Base-by-base conservation (phyloP, 2,329 filamentous ascomycete species). In the Leptographium radiaticola region DNA sequence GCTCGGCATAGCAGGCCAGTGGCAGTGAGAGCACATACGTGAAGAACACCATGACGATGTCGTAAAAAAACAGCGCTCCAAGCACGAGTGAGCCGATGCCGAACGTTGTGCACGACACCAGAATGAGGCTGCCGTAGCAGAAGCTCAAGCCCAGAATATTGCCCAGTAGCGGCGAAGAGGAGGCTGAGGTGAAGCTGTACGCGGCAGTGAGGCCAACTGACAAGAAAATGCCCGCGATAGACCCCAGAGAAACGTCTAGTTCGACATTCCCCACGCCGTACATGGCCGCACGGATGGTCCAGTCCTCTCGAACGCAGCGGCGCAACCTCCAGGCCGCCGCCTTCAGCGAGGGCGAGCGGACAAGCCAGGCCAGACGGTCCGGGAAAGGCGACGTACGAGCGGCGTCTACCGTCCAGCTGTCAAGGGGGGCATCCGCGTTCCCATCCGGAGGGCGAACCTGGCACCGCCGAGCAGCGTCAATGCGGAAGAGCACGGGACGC, bases 21-120 rank as follows among this genome's bases (percentile, higher is more conserved):
- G 47, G n/a, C 18, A 3, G 16, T 42, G 31, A 48, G 18, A 10
- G 15, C 25, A 74, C 79, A 68, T 65, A 83, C 71, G 86, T 90
- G 65, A 86, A 93, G 65, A 93, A 93, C 7, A 93, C 87, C 75
- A 91, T 89, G 67, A 93, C 83, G 49, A 98, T 91, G 65, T 98
- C 91, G 64, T 98, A 98, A 63, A 95, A 81, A 71, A 97, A 97
- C 1, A 97, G 74, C 0, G 85, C 87, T 11, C 75, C 71, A 1
- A 97, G 74, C 11, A 97, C 82, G 45, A 90, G 68, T 8, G 84
- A 86, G 0, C 89, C 89, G 0, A 87, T 95, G 53, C 78, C 71
- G 64, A 96, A 95, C 0, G 88, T 91, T 0, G 89, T 95, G 0
- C 90, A 89, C 1, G 89, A 95, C 72, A 97, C 81, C 52, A 95